Evolutionary conservation across 2,329 filamentous ascomycete species (phyloP), one percentile per base, ranked within the genome.

Genomic region (Fonsecaea monophora): DNA sequence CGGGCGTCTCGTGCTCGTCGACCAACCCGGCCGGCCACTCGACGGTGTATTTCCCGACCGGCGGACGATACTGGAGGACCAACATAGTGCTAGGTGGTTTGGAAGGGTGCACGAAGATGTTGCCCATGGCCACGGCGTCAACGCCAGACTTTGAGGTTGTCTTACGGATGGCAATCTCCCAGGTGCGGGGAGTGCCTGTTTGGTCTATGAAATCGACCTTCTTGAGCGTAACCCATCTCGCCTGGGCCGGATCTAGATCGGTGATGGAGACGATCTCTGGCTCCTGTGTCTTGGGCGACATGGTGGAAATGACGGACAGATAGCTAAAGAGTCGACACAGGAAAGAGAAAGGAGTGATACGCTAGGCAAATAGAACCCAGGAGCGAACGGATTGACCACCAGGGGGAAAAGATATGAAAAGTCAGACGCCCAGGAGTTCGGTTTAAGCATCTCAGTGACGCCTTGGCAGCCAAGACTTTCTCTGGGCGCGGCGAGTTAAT

Each of bases 11-110:
- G 15, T 81, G 80, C 53, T 80, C 82, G 72, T 88, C 86, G 35
- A 88, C 83, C 34, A 88, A 77, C 0, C 86, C 86, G 0, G 86
- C 86, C 0, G 86, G 86, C n/a, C 88, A 83, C 72, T 89, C 86
- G 53, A 88, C 84, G 50, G 83, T 85, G 32, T 85, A 78, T 13
- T 84, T 85, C 63, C 86, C 82, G 38, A 87, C 82, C 0, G 86
- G 86, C 0, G 86, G 86, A 3, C 86, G 82, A 73, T 87, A 89
- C 72, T 89, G 80, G 50, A 88, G 80, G 9, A 82, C 70, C 60
- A 82, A 79, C 3, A 80, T 77, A 1, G 86, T 87, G 15, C 81
- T 82, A 1, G 82, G 76, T 4, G 81, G 80, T 57, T 76, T 76
- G 10, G 73, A 76, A 0, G 82, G 81, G 71, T 84, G 82, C 12